Evolutionary conservation across 164 flowering plant genomes (phyloP).

Genomic region (Berberis thunbergii): DNA sequence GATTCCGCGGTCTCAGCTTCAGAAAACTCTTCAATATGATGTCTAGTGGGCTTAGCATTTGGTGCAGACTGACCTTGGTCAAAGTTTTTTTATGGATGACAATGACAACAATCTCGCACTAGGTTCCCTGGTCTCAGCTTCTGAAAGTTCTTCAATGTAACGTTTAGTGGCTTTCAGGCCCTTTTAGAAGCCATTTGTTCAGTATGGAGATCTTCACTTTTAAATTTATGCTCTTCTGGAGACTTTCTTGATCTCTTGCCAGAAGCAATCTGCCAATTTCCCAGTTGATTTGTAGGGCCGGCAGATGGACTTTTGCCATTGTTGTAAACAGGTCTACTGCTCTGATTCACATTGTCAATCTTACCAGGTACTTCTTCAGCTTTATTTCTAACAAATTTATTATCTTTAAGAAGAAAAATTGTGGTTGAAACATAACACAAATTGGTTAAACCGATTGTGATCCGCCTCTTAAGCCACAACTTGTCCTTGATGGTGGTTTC

Average conservation of each 20-base stretch:
- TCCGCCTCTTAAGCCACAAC: constrained; percentile 91
- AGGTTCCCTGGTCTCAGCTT: constrained; percentile 44
- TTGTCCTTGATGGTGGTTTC: constrained; percentile 90
- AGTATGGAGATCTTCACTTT: constrained; percentile 27
- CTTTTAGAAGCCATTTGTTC: constrained; percentile 59
- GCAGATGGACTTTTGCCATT: constrained; percentile 16
- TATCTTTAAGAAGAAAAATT: constrained; percentile 45
- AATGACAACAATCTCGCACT: constrained; percentile 29
- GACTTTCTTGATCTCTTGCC: constrained; percentile 24
- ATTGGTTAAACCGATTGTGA: constrained; percentile 80
- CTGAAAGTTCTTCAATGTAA: constrained; percentile 93
- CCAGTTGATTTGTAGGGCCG: constrained; percentile 13
- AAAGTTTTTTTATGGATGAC: constrained; percentile 23
- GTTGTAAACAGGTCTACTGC: constrained; percentile 11
- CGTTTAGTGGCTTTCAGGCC: constrained; percentile 80
- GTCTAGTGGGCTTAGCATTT: constrained; percentile 8
- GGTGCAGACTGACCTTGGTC: constrained; percentile 21
- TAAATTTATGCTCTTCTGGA: constrained; percentile 17
- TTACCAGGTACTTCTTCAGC: constrained; percentile 17
- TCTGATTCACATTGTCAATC: constrained; percentile 12
- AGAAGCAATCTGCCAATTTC: constrained; percentile 19
- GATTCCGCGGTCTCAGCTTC: constrained; percentile 42
- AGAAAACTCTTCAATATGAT: constrained; percentile 4
- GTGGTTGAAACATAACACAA: constrained; percentile 75
- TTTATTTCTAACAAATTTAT: constrained; percentile 30